Conservation (phyloP, 257 asterid species). For the Penstemon davidsonii region DNA sequence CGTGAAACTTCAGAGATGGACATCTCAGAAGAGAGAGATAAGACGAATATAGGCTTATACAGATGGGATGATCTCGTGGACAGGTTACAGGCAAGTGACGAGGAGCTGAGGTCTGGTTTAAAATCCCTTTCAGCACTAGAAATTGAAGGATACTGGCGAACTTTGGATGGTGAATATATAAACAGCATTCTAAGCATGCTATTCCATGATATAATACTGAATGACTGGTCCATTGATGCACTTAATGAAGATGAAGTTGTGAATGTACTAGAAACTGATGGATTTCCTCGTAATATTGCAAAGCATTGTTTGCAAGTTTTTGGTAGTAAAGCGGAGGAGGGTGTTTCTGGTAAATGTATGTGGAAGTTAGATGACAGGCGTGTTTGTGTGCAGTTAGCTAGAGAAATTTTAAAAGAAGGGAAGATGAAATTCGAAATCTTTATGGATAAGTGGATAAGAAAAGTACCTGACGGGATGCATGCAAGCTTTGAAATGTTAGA, state of each 20-base stretch:
- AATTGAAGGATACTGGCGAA: conserved; percentile 84
- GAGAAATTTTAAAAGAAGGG: conserved; percentile 60
- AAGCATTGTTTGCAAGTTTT: conserved; percentile 64
- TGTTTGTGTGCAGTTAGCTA: conserved; percentile 67
- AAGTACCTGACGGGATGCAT: conserved; percentile 68
- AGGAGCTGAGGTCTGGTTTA: conserved; percentile 64
- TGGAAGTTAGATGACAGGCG: conserved; percentile 80
- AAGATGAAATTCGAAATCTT: conserved; percentile 71
- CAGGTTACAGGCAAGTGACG: conserved; percentile 80
- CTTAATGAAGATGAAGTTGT: conserved; percentile 72
- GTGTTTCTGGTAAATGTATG: conserved; percentile 29
- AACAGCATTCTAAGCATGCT: conserved; percentile 64
- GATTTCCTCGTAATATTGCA: conserved; percentile 63
- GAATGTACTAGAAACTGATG: conserved; percentile 60
- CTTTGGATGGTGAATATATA: conserved; percentile 64
- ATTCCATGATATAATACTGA: conserved; percentile 53
- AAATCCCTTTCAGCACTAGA: conserved; percentile 65
- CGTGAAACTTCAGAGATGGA: conserved; percentile 62
- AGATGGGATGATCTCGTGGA: conserved; percentile 77
- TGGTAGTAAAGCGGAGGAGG: conserved; percentile 53
- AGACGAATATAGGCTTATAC: conserved; percentile 44
- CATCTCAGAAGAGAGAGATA: conserved; percentile 38
- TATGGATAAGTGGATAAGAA: conserved; percentile 66
- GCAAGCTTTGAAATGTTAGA: conserved; percentile 70
- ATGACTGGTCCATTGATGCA: conserved; percentile 66